Evolutionary conservation across 2,329 filamentous ascomycete genomes (phyloP), one percentile per base, ranked within the genome.

Genomic region (Neophaeococcomyces aloes): DNA sequence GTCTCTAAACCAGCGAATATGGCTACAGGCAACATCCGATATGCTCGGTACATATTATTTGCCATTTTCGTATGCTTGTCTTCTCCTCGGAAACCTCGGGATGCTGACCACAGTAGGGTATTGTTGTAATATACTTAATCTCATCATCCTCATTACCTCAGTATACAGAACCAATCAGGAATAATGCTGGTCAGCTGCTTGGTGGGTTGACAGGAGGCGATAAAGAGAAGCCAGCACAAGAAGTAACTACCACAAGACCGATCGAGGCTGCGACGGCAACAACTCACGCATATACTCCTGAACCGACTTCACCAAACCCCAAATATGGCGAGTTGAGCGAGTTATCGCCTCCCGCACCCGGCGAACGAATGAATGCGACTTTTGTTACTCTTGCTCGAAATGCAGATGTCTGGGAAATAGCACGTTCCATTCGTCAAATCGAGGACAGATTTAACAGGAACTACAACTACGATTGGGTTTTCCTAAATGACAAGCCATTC

Each of bases 391-490:
- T 98, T 48, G 91, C 91, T 42, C 82, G 91, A 58, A 98, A 98
- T 68, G 75, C 71, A 44, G 91, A 98, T 60, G 70, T 96, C 21
- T 98, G 91, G 91, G 91, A 98, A 39, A 94, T 98, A 60, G 85
- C 87, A 49, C 79, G 86, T 59, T 95, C 88, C 10, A 98, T 98
- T 60, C 86, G 91, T 45, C 86, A 94, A 60, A 80, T 98, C 45
- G 91, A 98, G 67, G 91, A 98, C 65, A 85, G 91, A 60, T 98
- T 98, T 78, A 98, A 98, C 70, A 79, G 80, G 58, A 84, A 89
- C 58, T 96, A 84, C 71, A 81, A 94, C 70, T 98, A 98, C 67
- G 89, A 96, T 62, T 98, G 93, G 93, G 89, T 98, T 42, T 98
- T 98, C 69, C 71, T 98, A 49, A 98, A 98, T 66, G 91, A 98